Evolutionary conservation across 2,329 filamentous ascomycete genomes (phyloP).

Genomic region (Colletotrichum tabaci): DNA sequence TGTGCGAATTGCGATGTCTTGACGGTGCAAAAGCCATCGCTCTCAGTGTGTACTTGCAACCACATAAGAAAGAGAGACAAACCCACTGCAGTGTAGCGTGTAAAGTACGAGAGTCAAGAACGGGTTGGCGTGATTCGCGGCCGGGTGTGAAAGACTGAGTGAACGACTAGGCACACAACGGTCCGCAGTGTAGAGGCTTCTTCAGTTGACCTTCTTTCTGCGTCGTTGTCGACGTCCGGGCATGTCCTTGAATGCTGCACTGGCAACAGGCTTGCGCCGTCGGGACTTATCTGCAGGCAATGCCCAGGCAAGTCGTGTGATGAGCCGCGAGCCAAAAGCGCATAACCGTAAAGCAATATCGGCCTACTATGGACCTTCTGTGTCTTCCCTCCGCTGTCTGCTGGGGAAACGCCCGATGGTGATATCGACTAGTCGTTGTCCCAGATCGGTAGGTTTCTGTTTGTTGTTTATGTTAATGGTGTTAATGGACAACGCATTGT

Average conservation of each 20-base stretch:
- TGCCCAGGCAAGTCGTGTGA: constrained; percentile 8
- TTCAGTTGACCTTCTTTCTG: not conserved
- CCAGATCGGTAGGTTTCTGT: not conserved
- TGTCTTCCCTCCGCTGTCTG: not conserved
- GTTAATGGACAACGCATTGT: not conserved
- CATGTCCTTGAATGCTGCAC: constrained; percentile 16
- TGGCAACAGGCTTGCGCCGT: constrained; percentile 15
- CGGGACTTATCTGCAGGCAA: constrained; percentile 22
- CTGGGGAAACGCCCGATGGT: constrained; percentile 12
- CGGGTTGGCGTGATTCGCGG: constrained; percentile 29
- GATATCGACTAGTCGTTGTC: not conserved
- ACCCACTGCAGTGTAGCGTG: too few relatives aligned
- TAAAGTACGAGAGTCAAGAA: not conserved
- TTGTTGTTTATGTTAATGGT: not conserved
- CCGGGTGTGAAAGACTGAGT: not conserved
- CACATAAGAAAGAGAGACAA: too few relatives aligned
- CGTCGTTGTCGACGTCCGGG: constrained; percentile 5
- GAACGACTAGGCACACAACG: not conserved
- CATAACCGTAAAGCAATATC: constrained; percentile 1
- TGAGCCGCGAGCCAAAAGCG: constrained; percentile 5
- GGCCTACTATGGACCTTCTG: constrained; percentile 14
- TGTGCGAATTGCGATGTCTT: constrained; percentile 18
- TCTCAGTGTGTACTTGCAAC: too few relatives aligned
- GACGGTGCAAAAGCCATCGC: constrained; percentile 5
- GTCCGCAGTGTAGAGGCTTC: not conserved